A percentile compares a stretch with the other conserved stretches of the same genome.
Evolutionary conservation across 352 stramenopile species (phyloP).

Genomic region (Globisporangium spinosum): DNA sequence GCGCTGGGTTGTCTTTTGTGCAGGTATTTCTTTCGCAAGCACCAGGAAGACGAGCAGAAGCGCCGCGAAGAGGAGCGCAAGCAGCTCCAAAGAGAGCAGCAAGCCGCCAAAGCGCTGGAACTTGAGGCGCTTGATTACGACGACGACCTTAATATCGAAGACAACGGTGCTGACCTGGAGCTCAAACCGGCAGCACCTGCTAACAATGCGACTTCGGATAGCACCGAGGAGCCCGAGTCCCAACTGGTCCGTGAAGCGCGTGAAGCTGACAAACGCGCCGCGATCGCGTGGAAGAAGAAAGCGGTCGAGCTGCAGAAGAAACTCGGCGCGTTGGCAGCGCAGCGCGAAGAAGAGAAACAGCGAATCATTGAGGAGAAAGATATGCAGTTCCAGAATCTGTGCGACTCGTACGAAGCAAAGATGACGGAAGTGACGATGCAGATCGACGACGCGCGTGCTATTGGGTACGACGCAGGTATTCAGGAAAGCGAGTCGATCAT

Average conservation of each 20-base stretch:
- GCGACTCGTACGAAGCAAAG: slow-evolving; percentile 67
- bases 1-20: not conserved
- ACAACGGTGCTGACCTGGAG: not conserved
- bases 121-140: slow-evolving; percentile 32
- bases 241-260: slow-evolving; percentile 36
- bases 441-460: slow-evolving; percentile 64
- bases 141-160: slow-evolving; percentile 12
- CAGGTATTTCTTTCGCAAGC: slow-evolving; percentile 69
- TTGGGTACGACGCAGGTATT: slow-evolving; percentile 73
- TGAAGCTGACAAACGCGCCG: slow-evolving; percentile 41
- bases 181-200: slow-evolving; percentile 19
- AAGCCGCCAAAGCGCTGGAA: slow-evolving; percentile 18
- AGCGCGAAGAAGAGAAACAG: slow-evolving; percentile 45
- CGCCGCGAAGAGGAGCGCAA: slow-evolving; percentile 30
- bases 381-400: slow-evolving; percentile 58
- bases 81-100: slow-evolving; percentile 27
- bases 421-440: slow-evolving; percentile 70
- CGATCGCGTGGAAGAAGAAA: slow-evolving; percentile 70
- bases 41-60: slow-evolving; percentile 37
- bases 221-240: slow-evolving; percentile 21
- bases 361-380: slow-evolving; percentile 46
- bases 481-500: slow-evolving; percentile 72
- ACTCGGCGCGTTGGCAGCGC: slow-evolving; percentile 35
- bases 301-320: slow-evolving; percentile 58
- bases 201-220: slow-evolving; percentile 30